A percentile compares a stretch with the other conserved stretches of the same genome.
Evolutionary conservation across 306 rosid species (phyloP).

Genomic region (Rosa lucieae): DNA sequence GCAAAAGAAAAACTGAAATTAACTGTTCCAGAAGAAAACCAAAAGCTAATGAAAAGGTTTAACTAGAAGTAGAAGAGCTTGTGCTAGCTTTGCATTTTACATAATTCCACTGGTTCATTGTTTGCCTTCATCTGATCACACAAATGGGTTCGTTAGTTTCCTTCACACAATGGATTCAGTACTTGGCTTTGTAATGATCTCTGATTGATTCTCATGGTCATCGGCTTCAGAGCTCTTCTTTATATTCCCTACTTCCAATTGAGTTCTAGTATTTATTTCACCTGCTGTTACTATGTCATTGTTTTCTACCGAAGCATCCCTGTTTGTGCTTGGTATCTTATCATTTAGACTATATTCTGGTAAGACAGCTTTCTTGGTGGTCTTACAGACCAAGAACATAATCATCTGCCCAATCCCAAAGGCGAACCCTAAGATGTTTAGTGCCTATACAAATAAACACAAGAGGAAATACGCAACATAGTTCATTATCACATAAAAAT

Average conservation of each 20-base stretch:
- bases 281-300: not conserved
- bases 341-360: conserved; percentile 21
- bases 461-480: not conserved
- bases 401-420: conserved; percentile 44
- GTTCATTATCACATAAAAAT: not conserved
- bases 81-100: too few relatives aligned
- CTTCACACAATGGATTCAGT: not conserved
- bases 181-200: not conserved
- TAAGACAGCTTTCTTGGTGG: conserved; percentile 7
- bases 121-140: not conserved
- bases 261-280: not conserved
- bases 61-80: too few relatives aligned
- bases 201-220: not conserved
- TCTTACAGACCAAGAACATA: conserved; percentile 29
- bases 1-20: too few relatives aligned
- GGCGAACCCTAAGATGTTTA: conserved; percentile 36
- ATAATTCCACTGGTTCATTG: too few relatives aligned
- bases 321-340: conserved; percentile 1
- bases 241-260: not conserved
- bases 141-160: not conserved
- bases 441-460: conserved; percentile 21
- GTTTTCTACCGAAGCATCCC: not conserved
- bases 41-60: too few relatives aligned
- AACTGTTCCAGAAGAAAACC: too few relatives aligned
- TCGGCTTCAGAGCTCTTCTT: conserved; percentile 1